A percentile compares a stretch with the other conserved stretches of the same genome.
These are phyloP conservation scores for Exophiala xenobiotica DNA, from an alignment of 2,329 filamentous ascomycete species.

Conservation along the genomic window DNA sequence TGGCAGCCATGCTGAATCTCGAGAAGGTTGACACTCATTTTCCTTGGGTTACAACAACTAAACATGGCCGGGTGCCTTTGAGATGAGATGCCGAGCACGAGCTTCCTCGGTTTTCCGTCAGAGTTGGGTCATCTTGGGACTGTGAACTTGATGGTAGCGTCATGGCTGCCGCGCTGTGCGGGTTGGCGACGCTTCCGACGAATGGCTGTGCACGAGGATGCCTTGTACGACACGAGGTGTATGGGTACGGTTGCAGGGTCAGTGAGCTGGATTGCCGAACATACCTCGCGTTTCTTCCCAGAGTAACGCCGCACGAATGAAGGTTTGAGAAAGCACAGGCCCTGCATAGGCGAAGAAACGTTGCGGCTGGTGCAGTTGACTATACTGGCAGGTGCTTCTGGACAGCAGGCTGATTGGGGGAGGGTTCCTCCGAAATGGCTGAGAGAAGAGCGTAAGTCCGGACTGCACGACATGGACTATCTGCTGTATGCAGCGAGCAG, in stretches of 20 bases:
- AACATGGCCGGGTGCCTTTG: neutral
- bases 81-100: neutral
- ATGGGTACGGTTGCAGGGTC: neutral
- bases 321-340: neutral
- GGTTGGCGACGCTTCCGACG: neutral
- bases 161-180: neutral
- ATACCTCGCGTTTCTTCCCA: neutral
- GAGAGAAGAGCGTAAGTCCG: neutral
- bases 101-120: neutral
- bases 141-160: neutral
- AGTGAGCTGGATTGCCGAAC: neutral
- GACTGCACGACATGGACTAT: neutral
- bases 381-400: neutral
- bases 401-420: neutral
- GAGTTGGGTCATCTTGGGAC: neutral
- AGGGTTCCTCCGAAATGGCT: neutral
- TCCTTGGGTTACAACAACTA: neutral
- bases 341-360: conserved; percentile 1
- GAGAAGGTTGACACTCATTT: too few relatives aligned
- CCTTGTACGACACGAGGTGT: neutral
- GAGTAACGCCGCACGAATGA: neutral
- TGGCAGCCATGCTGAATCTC: neutral
- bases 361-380: conserved; percentile 1
- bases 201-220: neutral
- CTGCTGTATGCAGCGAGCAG: neutral